phyloP scores from a whole-genome alignment of 495 filamentous ascomycete genomes.

The Hyaloscypha variabilis region DNA sequence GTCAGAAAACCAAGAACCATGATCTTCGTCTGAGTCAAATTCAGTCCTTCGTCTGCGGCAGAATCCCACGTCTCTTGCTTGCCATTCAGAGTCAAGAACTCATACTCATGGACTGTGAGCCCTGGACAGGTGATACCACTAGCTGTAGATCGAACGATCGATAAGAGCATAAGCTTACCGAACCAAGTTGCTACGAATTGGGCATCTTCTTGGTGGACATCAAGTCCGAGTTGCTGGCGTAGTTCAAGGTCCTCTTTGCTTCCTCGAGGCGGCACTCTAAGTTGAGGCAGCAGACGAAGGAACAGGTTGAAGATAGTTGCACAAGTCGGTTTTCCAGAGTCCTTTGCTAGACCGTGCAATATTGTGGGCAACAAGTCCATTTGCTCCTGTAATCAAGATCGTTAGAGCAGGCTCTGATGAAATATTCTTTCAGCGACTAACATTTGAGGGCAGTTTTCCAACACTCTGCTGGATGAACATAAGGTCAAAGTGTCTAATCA shows the following conservation, averaged over 20 bases:
- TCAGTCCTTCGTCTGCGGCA: slow-evolving; percentile 60
- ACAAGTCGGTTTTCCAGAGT: slow-evolving; percentile 62
- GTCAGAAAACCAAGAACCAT: slow-evolving; percentile 70
- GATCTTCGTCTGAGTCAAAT: slow-evolving; percentile 66
- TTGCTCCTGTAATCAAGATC: slow-evolving; percentile 49
- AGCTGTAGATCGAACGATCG: slow-evolving; percentile 37
- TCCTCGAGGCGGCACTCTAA: slow-evolving; percentile 74
- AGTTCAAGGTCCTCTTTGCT: slow-evolving; percentile 74
- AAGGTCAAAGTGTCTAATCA: slow-evolving; percentile 88
- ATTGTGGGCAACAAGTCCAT: slow-evolving; percentile 71
- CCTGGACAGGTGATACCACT: slow-evolving; percentile 60
- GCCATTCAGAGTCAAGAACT: slow-evolving; percentile 68
- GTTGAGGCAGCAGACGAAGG: slow-evolving; percentile 69
- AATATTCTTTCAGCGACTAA: slow-evolving; percentile 17
- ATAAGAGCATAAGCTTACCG: slow-evolving; percentile 76
- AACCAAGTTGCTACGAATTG: slow-evolving; percentile 76
- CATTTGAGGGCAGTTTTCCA: slow-evolving; percentile 59
- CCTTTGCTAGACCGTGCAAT: slow-evolving; percentile 71
- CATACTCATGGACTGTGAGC: slow-evolving; percentile 68
- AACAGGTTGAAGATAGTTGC: slow-evolving; percentile 83
- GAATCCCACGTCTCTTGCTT: slow-evolving; percentile 74
- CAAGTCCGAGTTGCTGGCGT: slow-evolving; percentile 66
- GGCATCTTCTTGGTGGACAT: slow-evolving; percentile 63
- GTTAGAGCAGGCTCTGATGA: not conserved
- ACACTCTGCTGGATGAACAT: slow-evolving; percentile 88